Evolutionary conservation across 2,329 filamentous ascomycete species (phyloP).

Genomic region (Zymoseptoria crescenta): DNA sequence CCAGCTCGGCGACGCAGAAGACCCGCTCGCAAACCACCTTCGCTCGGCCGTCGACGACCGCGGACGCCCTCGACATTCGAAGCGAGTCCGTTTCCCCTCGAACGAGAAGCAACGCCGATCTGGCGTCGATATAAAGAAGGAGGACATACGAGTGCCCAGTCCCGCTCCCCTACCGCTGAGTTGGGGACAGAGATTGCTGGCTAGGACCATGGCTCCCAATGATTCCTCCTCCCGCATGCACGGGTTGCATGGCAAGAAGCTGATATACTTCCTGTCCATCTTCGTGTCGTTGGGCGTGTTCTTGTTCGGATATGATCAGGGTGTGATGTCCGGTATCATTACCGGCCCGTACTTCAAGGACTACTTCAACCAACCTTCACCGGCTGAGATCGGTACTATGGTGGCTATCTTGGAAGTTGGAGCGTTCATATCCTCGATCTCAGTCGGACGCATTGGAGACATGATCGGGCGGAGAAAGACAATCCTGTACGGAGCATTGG

Average conservation of each 20-base stretch:
- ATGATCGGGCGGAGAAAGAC: slow-evolving; percentile 82
- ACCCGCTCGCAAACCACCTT: slow-evolving; percentile 67
- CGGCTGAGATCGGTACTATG: slow-evolving; percentile 88
- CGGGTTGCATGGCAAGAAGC: slow-evolving; percentile 89
- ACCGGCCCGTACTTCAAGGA: slow-evolving; percentile 83
- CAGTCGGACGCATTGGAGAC: slow-evolving; percentile 83
- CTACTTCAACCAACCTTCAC: slow-evolving; percentile 84
- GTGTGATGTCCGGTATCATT: slow-evolving; percentile 65
- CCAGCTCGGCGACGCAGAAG: slow-evolving; percentile 74
- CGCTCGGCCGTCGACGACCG: slow-evolving; percentile 54
- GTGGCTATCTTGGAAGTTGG: slow-evolving; percentile 94
- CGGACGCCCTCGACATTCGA: slow-evolving; percentile 29
- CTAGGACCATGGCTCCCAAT: slow-evolving; percentile 75
- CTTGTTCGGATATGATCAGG: slow-evolving; percentile 82
- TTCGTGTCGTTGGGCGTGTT: slow-evolving; percentile 61
- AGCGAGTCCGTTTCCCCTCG: slow-evolving; percentile 62
- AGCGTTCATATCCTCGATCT: slow-evolving; percentile 79
- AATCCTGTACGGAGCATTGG: slow-evolving; percentile 84
- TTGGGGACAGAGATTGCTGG: slow-evolving; percentile 62
- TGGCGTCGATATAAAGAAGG: slow-evolving; percentile 47
- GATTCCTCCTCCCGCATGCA: slow-evolving; percentile 64
- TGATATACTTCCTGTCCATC: slow-evolving; percentile 60
- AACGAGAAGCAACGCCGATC: slow-evolving; percentile 32
- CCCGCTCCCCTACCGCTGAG: slow-evolving; percentile 56
- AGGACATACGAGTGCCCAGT: slow-evolving; percentile 75